Evolutionary conservation across 139 green algal species (phyloP), one percentile per base, ranked within the genome.

Genomic region (Tetraselmis striata): DNA sequence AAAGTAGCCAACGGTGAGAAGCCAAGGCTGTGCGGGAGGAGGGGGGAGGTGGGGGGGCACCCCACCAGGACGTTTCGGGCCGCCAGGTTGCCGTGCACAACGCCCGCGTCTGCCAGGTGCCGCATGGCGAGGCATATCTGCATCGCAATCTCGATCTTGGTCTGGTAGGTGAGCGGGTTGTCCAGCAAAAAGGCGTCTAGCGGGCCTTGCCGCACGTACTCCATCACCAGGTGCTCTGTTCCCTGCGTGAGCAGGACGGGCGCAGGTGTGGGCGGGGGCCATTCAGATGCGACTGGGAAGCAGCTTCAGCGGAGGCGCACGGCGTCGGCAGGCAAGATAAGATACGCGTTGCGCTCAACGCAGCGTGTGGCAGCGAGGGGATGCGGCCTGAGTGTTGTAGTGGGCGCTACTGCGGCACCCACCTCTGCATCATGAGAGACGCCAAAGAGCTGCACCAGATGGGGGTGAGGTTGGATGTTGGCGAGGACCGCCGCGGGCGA

Each of bases 11-110:
- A n/a, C n/a, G n/a, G n/a, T n/a, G n/a, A n/a, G n/a, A n/a, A n/a
- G n/a, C n/a, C n/a, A n/a, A n/a, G n/a, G n/a, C n/a, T n/a, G n/a
- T n/a, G n/a, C n/a, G n/a, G n/a, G n/a, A n/a, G n/a, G n/a, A n/a
- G n/a, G n/a, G n/a, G n/a, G n/a, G n/a, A n/a, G n/a, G n/a, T n/a
- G n/a, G n/a, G n/a, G n/a, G n/a, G n/a, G n/a, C n/a, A n/a, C n/a
- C n/a, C 30, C 79, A 93, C 89, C 82, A 93, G 83, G 2, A 93
- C 86, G 83, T 93, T 93, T 11, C 89, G 59, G 1, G 83, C 85
- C 23, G 89, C 87, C 74, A 93, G 81, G 77, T 93, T 88, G 2
- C 89, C 59, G 80, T 93, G 89, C 31, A 91, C 77, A 29, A 93
- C 85, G 1, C 84, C 80, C 31, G 86, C 82, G 1, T 18, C 5